These are phyloP conservation scores for Pichia thaimueangensis DNA, from an alignment of 805 yeast genomes.

Conservation along the genomic window DNA sequence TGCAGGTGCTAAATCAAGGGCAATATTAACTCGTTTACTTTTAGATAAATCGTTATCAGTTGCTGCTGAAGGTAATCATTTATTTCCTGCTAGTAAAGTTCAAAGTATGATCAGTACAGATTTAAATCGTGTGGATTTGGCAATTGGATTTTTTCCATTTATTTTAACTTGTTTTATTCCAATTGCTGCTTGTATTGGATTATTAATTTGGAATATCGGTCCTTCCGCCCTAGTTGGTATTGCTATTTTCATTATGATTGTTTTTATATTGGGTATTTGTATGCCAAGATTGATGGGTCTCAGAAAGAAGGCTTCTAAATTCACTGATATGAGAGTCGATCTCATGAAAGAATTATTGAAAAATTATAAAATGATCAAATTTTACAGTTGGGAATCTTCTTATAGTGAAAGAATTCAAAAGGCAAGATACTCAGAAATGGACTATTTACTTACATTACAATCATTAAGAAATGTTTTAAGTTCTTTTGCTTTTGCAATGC, in stretches of 20 bases:
- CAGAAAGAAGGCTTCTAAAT: conserved; percentile 50
- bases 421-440: conserved; percentile 59
- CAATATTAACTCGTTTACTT: conserved; percentile 61
- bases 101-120: conserved; percentile 80
- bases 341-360: conserved; percentile 72
- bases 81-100: conserved; percentile 63
- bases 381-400: conserved; percentile 86
- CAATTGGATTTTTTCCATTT: conserved; percentile 62
- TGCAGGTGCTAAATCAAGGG: conserved; percentile 65
- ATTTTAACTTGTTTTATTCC: conserved; percentile 57
- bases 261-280: conserved; percentile 37
- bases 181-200: conserved; percentile 51
- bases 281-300: conserved; percentile 45
- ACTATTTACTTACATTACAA: conserved; percentile 52
- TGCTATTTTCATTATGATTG: conserved; percentile 46
- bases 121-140: conserved; percentile 70
- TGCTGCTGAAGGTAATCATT: conserved; percentile 53
- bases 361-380: conserved; percentile 75
- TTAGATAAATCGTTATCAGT: conserved; percentile 60
- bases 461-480: conserved; percentile 49
- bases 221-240: conserved; percentile 68
- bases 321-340: conserved; percentile 73
- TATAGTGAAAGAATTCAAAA: conserved; percentile 50
- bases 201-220: conserved; percentile 67
- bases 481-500: conserved; percentile 53